Evolutionary conservation across 2,329 filamentous ascomycete species (phyloP).

Genomic region (Calonectria pteridis): DNA sequence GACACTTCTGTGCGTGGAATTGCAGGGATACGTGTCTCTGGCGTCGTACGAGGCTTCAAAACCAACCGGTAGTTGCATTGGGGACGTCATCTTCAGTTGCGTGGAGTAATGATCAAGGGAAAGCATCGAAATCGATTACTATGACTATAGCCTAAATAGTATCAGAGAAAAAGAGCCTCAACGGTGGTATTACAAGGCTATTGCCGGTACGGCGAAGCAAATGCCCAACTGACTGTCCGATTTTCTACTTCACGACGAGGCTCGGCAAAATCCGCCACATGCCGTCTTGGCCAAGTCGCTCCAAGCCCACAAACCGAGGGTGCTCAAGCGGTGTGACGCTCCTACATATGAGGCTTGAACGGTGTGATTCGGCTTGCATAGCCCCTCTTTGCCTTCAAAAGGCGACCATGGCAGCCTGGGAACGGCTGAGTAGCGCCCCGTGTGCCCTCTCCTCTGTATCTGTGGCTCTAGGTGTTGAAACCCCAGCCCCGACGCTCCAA

Average conservation of each 20-base stretch:
- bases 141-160: neutral
- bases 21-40: slow-evolving; percentile 11
- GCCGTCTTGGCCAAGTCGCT: neutral
- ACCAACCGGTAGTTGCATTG: neutral
- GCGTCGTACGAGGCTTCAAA: slow-evolving; percentile 7
- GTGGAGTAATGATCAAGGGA: neutral
- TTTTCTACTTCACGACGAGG: neutral
- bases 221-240: neutral
- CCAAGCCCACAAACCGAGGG: too few species aligned
- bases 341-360: neutral
- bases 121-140: neutral
- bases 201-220: neutral
- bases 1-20: slow-evolving; percentile 14
- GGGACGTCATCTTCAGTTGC: neutral
- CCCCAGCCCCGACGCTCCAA: neutral
- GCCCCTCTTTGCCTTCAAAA: neutral
- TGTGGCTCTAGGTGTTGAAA: neutral
- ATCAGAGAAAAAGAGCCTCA: neutral
- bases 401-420: neutral
- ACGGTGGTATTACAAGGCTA: neutral
- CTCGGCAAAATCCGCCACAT: neutral
- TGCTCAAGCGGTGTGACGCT: neutral
- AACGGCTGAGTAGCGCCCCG: neutral
- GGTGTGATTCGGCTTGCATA: neutral
- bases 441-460: too few species aligned